Evolutionary conservation across 805 yeast species (phyloP), one percentile per base, ranked within the genome.

Genomic region (Candida sonorensis): DNA sequence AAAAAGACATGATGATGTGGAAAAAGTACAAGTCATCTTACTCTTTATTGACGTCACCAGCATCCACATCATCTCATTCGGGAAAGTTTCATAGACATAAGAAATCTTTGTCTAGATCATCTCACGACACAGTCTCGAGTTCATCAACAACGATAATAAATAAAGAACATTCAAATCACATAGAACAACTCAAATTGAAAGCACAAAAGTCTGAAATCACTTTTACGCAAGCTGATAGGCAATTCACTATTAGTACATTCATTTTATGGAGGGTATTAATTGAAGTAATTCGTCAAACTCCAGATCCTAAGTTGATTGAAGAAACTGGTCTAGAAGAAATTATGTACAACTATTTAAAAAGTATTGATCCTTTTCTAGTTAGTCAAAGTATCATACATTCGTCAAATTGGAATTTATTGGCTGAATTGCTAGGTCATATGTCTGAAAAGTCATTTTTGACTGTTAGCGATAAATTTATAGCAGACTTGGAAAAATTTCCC

Each of bases 321-420:
- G 94, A 84, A 38, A 63, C 90, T 23, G 81, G 83, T 13, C 64
- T 92, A 8, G 97, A 92, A 55, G 97, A 92, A 45, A 88, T 88
- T 31, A 94, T 90, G 18, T 92, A 86, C 62, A 78, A 85, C 11
- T 97, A 92, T 55, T 61, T 92, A 34, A 76, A 83, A 43, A 77
- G 88, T 3, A 85, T 95, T 1, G 97, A 92, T 49, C 95, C 96
- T 0, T 62, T 64, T 23, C 53, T 74, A 13, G 67, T 80, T 4
- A 70, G 83, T 6, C 69, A 79, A 2, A 78, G 85, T 27, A 62
- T 77, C 16, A 84, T 90, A 3, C 72, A 95, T 36, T 78, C 92
- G 7, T 86, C 96, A 0, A 92, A 92, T 53, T 92, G 97, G 97
- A 81, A 83, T 48, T 67, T 88, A 22, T 79, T 92, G 55, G 94